Percentiles rank a stretch among this genome's conserved stretches.
Evolutionary conservation across 2,329 filamentous ascomycete species (phyloP).

Genomic region (Chlorencoelia australis): DNA sequence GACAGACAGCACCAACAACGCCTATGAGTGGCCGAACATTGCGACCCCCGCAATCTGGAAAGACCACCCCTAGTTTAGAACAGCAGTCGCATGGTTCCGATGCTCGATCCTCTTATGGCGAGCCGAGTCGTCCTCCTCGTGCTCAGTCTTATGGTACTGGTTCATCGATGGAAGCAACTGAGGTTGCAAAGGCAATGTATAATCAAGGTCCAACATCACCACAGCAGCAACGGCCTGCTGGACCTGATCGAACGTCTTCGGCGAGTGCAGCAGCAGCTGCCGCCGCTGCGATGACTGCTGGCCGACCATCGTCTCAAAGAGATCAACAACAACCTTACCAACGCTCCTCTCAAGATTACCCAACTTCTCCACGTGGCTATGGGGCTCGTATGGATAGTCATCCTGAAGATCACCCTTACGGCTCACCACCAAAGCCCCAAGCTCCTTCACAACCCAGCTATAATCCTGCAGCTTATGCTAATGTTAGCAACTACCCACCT

Average conservation of each 20-base stretch:
- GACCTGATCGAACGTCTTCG: conserved; percentile 41
- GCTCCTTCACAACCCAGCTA: conserved; percentile 53
- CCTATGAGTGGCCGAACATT: conserved; percentile 22
- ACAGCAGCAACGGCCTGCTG: conserved; percentile 34
- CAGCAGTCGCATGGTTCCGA: conserved; percentile 10
- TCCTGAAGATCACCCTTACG: conserved; percentile 17
- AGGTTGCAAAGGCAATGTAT: conserved; percentile 57
- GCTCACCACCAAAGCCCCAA: conserved; percentile 27
- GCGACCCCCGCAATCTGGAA: conserved; percentile 17
- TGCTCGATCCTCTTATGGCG: conserved; percentile 22
- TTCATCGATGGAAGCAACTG: conserved; percentile 44
- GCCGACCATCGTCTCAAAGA: conserved; percentile 16
- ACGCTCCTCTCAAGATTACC: conserved; percentile 23
- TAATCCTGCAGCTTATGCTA: conserved; percentile 69
- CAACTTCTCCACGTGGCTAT: conserved; percentile 15
- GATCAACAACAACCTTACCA: conserved; percentile 21
- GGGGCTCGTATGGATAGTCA: conserved; percentile 16
- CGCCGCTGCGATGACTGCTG: conserved; percentile 48
- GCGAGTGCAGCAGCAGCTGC: conserved; percentile 46
- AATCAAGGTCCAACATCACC: conserved; percentile 38
- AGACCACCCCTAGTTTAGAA: conserved; percentile 14
- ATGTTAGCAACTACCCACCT: conserved; percentile 40
- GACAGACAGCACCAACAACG: conserved; percentile 33
- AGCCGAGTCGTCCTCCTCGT: conserved; percentile 21
- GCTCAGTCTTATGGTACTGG: conserved; percentile 29